Base-by-base conservation (phyloP, 2,329 filamentous ascomycete species). In the Clonostachys sp. region DNA sequence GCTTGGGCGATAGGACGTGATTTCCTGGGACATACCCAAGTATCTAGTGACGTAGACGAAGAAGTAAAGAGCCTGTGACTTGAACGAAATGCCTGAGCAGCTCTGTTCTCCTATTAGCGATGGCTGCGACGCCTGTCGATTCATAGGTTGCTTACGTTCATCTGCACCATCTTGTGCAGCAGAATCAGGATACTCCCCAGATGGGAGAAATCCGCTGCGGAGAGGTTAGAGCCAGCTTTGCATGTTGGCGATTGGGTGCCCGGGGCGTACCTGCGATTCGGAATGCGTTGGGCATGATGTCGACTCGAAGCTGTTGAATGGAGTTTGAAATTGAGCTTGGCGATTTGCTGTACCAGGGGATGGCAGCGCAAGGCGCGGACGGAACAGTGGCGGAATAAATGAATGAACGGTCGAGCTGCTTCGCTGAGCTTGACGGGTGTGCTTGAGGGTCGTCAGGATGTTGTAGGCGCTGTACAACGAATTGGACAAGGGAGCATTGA, bases 11-110 rank as follows among this genome's bases (percentile, higher is more conserved):
- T n/a, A 12, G 14, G 36, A 13, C 10, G 12, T 18, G 36, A 12
- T 8, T 39, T n/a, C 5, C 36, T 39, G 36, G 18, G 20, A n/a
- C 58, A 47, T 73, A 89, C 87, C 87, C 53, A 99, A 81, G 70
- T 99, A 99, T 63, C 94, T 83, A 52, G 91, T 95, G 41, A 95
- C 66, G 70, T 99, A 99, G 60, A 99, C 94, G 41, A 96, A 74
- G 57, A 97, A 77, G 71, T 99, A 99, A 48, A 99, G 80, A 45
- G 86, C 89, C 78, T 99, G 94, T 52, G 92, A 96, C 69, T 99
- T 99, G 81, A 99, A 97, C 14, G 94, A 99, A 70, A 99, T 92
- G 59, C 94, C 94, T 40, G 92, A 86, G 67, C 91, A 96, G 77
- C 91, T 96, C 92, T 96, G 64, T n/a, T 47, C 43, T 33, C 35